A percentile compares a stretch with the other conserved stretches of the same genome.
Evolutionary conservation across 164 flowering plant species (phyloP).

Genomic region (Cinnamomum micranthum): DNA sequence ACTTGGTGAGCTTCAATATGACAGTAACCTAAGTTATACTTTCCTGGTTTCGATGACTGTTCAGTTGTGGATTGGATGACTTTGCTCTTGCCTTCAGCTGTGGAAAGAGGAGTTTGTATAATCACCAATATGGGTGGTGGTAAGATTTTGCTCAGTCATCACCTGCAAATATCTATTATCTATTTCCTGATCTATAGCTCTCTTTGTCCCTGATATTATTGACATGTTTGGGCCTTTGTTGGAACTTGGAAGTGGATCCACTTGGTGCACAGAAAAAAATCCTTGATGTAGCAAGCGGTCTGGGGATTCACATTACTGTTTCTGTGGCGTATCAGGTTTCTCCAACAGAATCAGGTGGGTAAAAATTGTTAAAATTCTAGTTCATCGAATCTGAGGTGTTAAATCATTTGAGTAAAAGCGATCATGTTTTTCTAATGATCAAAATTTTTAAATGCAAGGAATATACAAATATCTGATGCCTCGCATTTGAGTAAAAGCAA

Average conservation of each 20-base stretch:
- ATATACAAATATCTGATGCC: background rate
- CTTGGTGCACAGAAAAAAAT: conserved; percentile 79
- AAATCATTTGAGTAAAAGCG: no score
- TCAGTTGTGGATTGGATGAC: conserved; percentile 90
- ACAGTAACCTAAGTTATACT: background rate
- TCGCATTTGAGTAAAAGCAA: background rate
- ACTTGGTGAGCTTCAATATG: background rate
- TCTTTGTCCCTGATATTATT: background rate
- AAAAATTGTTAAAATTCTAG: background rate
- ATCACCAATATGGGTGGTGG: conserved; percentile 99
- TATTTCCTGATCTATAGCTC: background rate
- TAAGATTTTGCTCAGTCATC: conserved; percentile 22
- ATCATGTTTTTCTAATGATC: background rate
- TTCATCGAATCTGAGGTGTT: background rate
- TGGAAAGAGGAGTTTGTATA: conserved; percentile 73
- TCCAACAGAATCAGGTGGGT: conserved; percentile 40
- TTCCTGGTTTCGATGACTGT: conserved; percentile 2
- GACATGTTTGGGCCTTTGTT: background rate
- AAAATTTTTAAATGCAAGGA: no score
- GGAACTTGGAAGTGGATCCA: conserved; percentile 67
- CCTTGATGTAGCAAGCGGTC: conserved; percentile 47
- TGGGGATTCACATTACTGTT: conserved; percentile 64
- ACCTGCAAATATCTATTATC: background rate
- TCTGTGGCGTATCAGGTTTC: conserved; percentile 73
- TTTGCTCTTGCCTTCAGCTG: conserved; percentile 75